Conservation (phyloP, 345 rosid genomes). For the Fremontodendron californicum region DNA sequence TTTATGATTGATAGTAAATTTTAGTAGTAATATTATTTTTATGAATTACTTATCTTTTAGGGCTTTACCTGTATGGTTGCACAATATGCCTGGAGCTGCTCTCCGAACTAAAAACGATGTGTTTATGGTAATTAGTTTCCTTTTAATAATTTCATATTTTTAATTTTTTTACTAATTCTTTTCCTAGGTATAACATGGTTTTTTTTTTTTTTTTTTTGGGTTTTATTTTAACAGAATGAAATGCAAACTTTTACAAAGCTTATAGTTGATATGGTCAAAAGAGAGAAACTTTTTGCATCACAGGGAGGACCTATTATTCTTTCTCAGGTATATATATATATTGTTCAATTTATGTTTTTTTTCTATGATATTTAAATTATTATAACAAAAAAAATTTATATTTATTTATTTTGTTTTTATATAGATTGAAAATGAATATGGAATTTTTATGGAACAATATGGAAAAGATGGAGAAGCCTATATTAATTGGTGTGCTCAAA, state of each 20-base stretch:
- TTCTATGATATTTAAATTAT: background rate
- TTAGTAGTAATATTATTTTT: too few relatives aligned
- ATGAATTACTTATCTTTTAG: conserved; percentile 2
- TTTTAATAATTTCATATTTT: too few relatives aligned
- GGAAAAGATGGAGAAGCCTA: conserved; percentile 30
- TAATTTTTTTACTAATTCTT: background rate
- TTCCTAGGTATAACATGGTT: background rate
- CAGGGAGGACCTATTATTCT: conserved; percentile 81
- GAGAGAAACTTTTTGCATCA: conserved; percentile 58
- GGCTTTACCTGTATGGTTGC: conserved; percentile 68
- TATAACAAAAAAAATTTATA: too few relatives aligned
- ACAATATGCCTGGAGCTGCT: conserved; percentile 38
- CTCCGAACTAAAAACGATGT: conserved; percentile 45
- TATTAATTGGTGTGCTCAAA: too few relatives aligned
- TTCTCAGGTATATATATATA: conserved; percentile 50
- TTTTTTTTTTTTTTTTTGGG: too few relatives aligned
- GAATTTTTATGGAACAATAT: conserved; percentile 19
- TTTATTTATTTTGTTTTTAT: background rate
- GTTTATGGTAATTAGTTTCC: conserved; percentile 36
- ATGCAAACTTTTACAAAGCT: conserved; percentile 65
- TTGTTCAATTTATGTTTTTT: background rate
- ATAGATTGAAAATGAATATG: conserved; percentile 41
- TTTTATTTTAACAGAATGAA: conserved; percentile 38
- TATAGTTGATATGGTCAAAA: conserved; percentile 54
- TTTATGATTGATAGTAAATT: background rate